Evolutionary conservation across 805 yeast species (phyloP).

Genomic region (Cyberlindnera bimundalis): DNA sequence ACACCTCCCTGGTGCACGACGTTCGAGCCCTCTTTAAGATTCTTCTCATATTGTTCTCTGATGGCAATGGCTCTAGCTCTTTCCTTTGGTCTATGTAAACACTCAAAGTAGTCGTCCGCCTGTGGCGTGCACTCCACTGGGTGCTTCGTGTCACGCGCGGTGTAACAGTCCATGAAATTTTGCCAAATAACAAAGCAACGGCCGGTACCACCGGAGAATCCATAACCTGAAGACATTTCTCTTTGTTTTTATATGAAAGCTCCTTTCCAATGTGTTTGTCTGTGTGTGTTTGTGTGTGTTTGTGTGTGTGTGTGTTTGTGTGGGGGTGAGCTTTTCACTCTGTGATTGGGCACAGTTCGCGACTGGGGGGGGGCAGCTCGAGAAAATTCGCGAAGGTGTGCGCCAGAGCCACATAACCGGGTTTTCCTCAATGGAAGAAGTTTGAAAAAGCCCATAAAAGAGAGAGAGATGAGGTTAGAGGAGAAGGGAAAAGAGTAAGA

Average conservation of each 20-base stretch:
- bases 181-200: constrained; percentile 46
- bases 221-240: constrained; percentile 37
- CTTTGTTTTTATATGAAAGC: no score
- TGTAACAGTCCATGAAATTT: constrained; percentile 43
- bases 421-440: no score
- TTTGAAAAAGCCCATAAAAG: no score
- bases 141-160: constrained; percentile 35
- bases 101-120: constrained; percentile 47
- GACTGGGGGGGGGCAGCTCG: no score
- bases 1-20: constrained; percentile 5
- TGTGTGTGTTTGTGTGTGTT: not conserved
- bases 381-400: no score
- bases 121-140: constrained; percentile 37
- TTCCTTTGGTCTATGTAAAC: constrained; percentile 47
- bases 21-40: constrained; percentile 7
- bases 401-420: no score
- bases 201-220: constrained; percentile 41
- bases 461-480: no score
- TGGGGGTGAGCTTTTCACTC: not conserved
- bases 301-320: not conserved
- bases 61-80: constrained; percentile 26
- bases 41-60: constrained; percentile 23
- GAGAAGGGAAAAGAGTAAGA: no score
- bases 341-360: no score
- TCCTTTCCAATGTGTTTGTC: no score